Base-by-base conservation (phyloP, 768 basidiomycete genomes). In the Naematelia aurantialba region DNA sequence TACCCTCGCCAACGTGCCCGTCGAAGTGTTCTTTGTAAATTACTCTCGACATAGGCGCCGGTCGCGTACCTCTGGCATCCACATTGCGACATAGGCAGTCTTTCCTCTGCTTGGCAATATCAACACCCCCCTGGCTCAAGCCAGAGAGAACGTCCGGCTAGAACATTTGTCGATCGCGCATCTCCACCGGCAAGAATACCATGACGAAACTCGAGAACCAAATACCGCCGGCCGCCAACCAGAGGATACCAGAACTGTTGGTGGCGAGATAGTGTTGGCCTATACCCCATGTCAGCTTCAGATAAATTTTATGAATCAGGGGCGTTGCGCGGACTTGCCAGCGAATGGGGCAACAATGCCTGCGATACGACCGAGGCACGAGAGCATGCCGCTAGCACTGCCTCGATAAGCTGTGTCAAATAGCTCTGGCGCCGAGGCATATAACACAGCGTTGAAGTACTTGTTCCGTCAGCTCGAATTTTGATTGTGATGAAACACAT, bases 361-460 rank as follows among this genome's bases (percentile, higher is more conserved):
- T 5, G 70, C 63, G 2, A 73, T 44, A 27, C 74, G 62, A 31
- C 74, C 74, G n/a, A 74, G 56, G 19, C 70, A 73, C 3, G 74
- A 71, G 17, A 70, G 67, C 60, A 74, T 68, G 5, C 74, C 76
- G 27, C 60, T 63, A 5, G 71, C 76, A 8, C 57, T 62, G 30
- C 74, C 76, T 58, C 76, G 61, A 52, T 68, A 72, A 22, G 72
- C 63, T 0, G 74, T 74, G 42, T 73, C 73, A 62, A 76, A 75
- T 13, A 70, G 57, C 61, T 76, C 76, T 11, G 74, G 74, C 8
- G 73, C 75, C 17, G 72, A 73, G n/a, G 71, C 74, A 59, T 77
- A 77, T 11, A 77, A 63, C 1, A 76, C 66, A n/a, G 76, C 76
- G 58, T 74, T 73, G 65, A 76, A 77, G 60, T 70, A 68, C 66